Evolutionary conservation across 2,329 filamentous ascomycete genomes (phyloP).

Genomic region (Alternaria rosae): DNA sequence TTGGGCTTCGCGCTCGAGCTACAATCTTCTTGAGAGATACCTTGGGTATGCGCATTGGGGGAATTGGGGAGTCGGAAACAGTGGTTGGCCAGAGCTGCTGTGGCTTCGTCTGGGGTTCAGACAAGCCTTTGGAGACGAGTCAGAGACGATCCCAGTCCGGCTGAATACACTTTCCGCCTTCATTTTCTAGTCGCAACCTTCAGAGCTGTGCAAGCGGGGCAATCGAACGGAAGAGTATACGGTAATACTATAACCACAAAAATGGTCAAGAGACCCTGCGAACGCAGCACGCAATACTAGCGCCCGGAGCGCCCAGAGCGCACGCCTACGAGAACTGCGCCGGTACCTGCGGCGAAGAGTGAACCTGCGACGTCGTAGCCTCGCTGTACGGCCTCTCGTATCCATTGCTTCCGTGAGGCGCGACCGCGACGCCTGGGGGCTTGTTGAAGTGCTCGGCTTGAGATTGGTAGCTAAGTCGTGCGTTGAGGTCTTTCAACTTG

Average conservation of each 20-base stretch:
- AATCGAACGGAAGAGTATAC: background rate
- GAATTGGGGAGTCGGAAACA: background rate
- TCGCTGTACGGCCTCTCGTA: background rate
- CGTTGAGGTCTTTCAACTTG: background rate
- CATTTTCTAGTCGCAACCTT: background rate
- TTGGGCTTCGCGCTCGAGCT: background rate
- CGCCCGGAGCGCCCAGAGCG: fast-evolving
- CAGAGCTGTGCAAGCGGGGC: background rate
- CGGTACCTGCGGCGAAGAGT: background rate
- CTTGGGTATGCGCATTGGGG: background rate
- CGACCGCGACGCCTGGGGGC: background rate
- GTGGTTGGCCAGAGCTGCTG: background rate
- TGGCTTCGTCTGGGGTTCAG: background rate
- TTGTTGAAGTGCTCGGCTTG: background rate
- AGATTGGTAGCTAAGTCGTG: background rate
- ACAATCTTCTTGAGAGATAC: background rate
- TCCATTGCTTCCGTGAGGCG: background rate
- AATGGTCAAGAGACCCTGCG: background rate
- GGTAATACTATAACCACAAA: background rate
- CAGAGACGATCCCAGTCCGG: background rate
- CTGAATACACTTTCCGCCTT: background rate
- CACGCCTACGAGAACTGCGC: background rate
- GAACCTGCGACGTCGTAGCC: background rate
- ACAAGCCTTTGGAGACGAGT: background rate
- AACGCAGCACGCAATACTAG: background rate